Base-by-base conservation (phyloP, 495 filamentous ascomycete genomes). In the Penicillium bialowiezense region DNA sequence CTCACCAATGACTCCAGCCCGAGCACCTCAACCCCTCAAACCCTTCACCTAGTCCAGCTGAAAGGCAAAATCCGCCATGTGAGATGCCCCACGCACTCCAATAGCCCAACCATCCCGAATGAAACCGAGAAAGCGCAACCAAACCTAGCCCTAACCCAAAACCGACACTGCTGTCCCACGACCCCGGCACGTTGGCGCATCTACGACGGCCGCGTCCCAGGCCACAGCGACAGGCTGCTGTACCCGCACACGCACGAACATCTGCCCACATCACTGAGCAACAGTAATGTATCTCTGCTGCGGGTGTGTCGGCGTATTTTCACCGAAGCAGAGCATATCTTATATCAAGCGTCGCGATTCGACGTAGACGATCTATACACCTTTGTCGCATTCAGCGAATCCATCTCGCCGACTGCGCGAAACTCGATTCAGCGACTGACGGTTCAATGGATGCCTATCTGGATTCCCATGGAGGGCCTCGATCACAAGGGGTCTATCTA, bases 351-450 rank as follows among this genome's bases (percentile, higher is more conserved):
- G 31, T 31, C 55, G 2, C 50, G 47, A 33, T 71, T 73, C 44
- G 71, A 74, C 45, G 60, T 69, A 2, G 71, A 74, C 44, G 71
- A 74, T 52, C 57, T 74, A 1, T 62, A 67, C 43, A 73, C 71
- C 21, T 70, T 73, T 44, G 58, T 73, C 38, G 68, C 71, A 1
- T 74, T 74, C 50, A 52, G 56, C 1, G 20, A 38, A 1, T 44
- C 53, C 12, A 31, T 74, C 7, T 51, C 52, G 9, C 46, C 59
- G 0, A 15, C 19, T 0, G 48, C 51, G 9, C 63, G 64, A 0
- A 17, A 8, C 21, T 32, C 45, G 14, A 67, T 74, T 14, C 44
- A 49, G 3, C 29, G 47, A 0, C 41, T 74, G 1, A 64, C 60
- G 0, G 53, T 73, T 5, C 70, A 74, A 33, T 74, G 66, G 65